Conservation (phyloP, 139 green algal species). For the Tetradesmus lagerheimii region DNA sequence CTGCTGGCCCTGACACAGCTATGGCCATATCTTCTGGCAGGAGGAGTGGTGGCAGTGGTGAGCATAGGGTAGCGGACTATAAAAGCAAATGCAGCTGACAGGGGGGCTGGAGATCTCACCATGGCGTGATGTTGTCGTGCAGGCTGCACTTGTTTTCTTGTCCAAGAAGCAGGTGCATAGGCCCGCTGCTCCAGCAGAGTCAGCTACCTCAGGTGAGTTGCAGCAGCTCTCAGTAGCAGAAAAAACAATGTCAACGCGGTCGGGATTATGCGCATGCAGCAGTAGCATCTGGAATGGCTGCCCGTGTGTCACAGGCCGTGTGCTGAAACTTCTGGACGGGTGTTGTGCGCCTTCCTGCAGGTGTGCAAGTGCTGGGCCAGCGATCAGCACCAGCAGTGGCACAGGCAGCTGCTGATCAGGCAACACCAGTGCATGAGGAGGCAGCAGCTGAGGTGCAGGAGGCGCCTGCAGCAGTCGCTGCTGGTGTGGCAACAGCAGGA, state of each 20-base stretch:
- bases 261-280: background rate
- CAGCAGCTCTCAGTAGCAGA: background rate
- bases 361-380: background rate
- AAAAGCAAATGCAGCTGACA: background rate
- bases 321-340: background rate
- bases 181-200: background rate
- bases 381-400: background rate
- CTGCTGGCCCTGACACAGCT: background rate
- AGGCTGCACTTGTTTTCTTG: slow-evolving; percentile 12
- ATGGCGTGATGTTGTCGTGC: background rate
- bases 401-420: background rate
- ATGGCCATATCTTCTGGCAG: background rate
- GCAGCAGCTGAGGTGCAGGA: background rate
- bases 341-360: background rate
- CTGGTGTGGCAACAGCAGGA: background rate
- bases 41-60: background rate
- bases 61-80: background rate
- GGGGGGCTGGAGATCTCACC: no score
- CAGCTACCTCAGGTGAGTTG: background rate
- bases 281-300: background rate
- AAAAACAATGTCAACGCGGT: background rate
- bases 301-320: background rate
- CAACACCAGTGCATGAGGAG: background rate
- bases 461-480: background rate
- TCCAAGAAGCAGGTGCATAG: slow-evolving; percentile 16